Evolutionary conservation across 129 eudicot genomes (phyloP).

Genomic region (Helianthus tuberosus): DNA sequence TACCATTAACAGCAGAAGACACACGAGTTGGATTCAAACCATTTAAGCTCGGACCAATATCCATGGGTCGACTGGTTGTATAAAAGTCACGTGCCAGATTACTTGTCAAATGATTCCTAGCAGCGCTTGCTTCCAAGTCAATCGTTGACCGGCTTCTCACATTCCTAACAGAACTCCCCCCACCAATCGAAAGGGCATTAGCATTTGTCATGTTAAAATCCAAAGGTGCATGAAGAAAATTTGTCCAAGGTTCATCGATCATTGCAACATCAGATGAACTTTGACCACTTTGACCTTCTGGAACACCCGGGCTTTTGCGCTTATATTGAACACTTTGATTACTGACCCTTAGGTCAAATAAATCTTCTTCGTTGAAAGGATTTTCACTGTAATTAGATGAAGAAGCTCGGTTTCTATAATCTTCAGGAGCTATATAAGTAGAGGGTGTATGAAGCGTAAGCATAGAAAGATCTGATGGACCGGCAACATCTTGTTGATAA

Average conservation of each 20-base stretch:
- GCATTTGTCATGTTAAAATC: conserved; percentile 36
- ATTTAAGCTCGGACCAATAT: conserved; percentile 48
- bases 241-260: conserved; percentile 46
- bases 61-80: conserved; percentile 47
- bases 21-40: conserved; percentile 38
- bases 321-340: conserved; percentile 55
- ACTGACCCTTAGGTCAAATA: conserved; percentile 50
- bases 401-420: conserved; percentile 57
- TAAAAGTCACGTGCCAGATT: conserved; percentile 42
- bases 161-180: conserved; percentile 56
- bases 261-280: conserved; percentile 41
- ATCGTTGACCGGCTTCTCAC: conserved; percentile 62
- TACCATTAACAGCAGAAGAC: conserved; percentile 46
- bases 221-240: conserved; percentile 54
- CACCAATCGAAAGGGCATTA: conserved; percentile 50
- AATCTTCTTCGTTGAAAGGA: conserved; percentile 49
- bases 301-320: conserved; percentile 66
- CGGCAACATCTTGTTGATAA: conserved; percentile 50
- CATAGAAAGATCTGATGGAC: conserved; percentile 54
- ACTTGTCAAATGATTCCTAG: conserved; percentile 45
- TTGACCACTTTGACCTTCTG: conserved; percentile 38
- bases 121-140: conserved; percentile 55
- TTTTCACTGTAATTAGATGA: conserved; percentile 56
- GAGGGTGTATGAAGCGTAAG: conserved; percentile 52
- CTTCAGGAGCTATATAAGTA: conserved; percentile 42